Percentiles rank a stretch among this genome's conserved stretches.
phyloP scores from a whole-genome alignment of 305 asterid species.

The Withania somnifera region DNA sequence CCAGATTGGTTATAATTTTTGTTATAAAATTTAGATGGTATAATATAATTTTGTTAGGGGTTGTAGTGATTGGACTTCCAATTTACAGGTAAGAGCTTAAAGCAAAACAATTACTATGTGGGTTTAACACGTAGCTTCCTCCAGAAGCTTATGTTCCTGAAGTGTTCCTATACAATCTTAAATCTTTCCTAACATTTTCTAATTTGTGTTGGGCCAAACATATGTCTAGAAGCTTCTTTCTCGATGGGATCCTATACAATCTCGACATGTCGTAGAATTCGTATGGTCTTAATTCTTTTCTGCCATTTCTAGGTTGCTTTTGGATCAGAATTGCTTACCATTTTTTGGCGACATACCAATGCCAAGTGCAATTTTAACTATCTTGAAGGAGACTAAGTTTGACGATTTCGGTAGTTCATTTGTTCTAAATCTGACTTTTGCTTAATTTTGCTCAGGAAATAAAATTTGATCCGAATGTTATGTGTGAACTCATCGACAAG shows the following conservation, averaged over 20 bases:
- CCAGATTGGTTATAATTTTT: not conserved
- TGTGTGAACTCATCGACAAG: slow-evolving; percentile 33
- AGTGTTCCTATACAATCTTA: not conserved
- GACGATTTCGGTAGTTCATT: not conserved
- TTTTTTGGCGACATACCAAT: not conserved
- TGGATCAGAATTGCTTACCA: not conserved
- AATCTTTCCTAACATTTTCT: not conserved
- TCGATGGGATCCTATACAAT: not conserved
- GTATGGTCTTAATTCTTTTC: not conserved
- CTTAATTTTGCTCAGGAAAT: slow-evolving; percentile 27
- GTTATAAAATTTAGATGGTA: not conserved
- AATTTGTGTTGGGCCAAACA: not conserved
- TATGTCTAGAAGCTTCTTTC: not conserved
- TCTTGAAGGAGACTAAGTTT: not conserved
- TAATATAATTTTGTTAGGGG: not conserved
- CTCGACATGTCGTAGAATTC: not conserved
- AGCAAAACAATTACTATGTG: not conserved
- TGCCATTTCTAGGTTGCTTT: not conserved
- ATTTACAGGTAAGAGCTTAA: not conserved
- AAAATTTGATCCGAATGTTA: slow-evolving; percentile 26
- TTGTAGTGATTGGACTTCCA: not conserved
- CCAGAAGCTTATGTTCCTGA: not conserved
- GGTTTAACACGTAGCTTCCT: not conserved
- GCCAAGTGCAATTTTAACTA: not conserved
- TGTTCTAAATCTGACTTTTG: not conserved